A percentile compares a stretch with the other conserved stretches of the same genome.
Evolutionary conservation across 1,284 basidiomycete genomes (phyloP).

Genomic region (Gymnopus androsaceus): DNA sequence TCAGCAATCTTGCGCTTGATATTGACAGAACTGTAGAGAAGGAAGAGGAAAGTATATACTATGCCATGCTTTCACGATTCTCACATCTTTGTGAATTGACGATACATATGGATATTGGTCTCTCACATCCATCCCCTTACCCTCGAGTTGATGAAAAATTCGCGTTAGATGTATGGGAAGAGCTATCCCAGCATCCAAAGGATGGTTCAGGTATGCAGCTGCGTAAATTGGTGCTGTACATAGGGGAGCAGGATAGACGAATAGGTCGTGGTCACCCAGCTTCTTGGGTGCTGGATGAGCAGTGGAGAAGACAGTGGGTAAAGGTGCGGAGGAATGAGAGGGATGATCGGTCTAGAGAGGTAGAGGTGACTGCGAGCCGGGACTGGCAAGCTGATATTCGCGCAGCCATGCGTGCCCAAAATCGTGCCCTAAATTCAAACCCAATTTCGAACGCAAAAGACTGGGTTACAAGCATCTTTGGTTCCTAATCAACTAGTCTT

Average conservation of each 20-base stretch:
- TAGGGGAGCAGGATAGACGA: constrained; percentile 3
- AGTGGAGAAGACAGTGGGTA: not conserved
- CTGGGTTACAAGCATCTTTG: too few relatives aligned
- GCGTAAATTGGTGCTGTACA: not conserved
- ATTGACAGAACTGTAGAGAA: not conserved
- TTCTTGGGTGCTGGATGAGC: constrained; percentile 1
- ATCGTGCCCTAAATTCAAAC: too few relatives aligned
- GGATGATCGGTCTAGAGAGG: not conserved
- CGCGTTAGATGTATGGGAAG: not conserved
- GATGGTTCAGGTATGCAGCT: not conserved
- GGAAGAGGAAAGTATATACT: not conserved
- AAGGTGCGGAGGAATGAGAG: constrained; percentile 3
- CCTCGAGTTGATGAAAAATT: not conserved
- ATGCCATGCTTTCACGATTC: not conserved
- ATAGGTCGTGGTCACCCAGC: not conserved
- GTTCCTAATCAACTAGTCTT: too few relatives aligned
- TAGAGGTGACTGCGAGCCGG: too few relatives aligned
- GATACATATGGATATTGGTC: constrained; percentile 5
- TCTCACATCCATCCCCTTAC: not conserved
- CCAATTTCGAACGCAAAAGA: too few relatives aligned
- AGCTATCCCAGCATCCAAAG: not conserved
- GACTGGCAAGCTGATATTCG: too few relatives aligned
- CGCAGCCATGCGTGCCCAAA: too few relatives aligned
- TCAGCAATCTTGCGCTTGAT: not conserved
- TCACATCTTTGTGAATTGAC: not conserved